A percentile compares a stretch with the other conserved stretches of the same genome.
Conservation (phyloP, 177 flowering plant genomes). For the Vitis hybrid region DNA sequence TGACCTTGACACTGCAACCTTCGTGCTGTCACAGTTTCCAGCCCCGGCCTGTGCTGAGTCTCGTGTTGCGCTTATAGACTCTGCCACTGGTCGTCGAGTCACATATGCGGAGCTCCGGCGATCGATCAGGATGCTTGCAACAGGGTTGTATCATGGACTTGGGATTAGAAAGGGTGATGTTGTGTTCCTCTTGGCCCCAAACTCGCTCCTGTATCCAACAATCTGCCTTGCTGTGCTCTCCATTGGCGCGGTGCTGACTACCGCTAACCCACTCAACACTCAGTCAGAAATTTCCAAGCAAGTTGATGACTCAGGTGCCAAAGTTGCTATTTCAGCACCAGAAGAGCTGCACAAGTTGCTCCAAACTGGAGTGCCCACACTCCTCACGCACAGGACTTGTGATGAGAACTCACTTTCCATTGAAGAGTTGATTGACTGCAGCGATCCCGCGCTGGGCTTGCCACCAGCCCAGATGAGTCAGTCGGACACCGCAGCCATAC, state of each 20-base stretch:
- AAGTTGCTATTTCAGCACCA: conserved; percentile 47
- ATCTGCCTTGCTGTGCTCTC: conserved; percentile 65
- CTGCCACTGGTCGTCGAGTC: conserved; percentile 33
- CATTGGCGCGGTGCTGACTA: conserved; percentile 62
- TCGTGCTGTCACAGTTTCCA: conserved; percentile 63
- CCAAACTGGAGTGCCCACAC: conserved; percentile 30
- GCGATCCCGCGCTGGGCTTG: conserved; percentile 36
- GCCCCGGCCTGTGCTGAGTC: conserved; percentile 32
- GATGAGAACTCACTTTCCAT: conserved; percentile 26
- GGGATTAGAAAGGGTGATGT: conserved; percentile 73
- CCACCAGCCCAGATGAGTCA: conserved; percentile 24
- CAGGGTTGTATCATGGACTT: conserved; percentile 48
- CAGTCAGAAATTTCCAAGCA: conserved; percentile 61
- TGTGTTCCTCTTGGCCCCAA: conserved; percentile 66
- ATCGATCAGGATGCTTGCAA: conserved; percentile 43
- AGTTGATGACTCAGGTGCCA: conserved; percentile 56
- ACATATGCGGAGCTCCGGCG: conserved; percentile 46
- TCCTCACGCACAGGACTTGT: conserved; percentile 28
- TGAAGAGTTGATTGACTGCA: conserved; percentile 48
- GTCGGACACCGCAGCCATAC: conserved; percentile 65
- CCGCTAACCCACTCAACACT: conserved; percentile 75
- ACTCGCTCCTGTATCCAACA: conserved; percentile 55
- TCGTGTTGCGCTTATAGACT: conserved; percentile 58
- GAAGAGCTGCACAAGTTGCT: conserved; percentile 50
- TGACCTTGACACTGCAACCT: conserved; percentile 49